phyloP scores from a whole-genome alignment of 306 rosid species.

The Mimosa bimucronata region DNA sequence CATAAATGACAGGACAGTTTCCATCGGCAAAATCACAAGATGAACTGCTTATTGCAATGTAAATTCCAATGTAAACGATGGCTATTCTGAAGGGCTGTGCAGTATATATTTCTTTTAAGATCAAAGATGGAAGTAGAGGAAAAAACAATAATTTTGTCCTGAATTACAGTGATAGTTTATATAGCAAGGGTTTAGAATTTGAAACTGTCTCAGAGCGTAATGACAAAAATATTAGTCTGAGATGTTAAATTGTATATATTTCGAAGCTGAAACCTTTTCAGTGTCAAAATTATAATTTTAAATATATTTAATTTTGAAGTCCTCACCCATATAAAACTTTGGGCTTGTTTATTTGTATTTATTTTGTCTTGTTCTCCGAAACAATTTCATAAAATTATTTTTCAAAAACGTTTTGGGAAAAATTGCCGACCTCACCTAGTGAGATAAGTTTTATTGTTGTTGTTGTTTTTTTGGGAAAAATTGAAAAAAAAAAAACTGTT shows the following conservation, averaged over 20 bases:
- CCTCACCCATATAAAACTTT: too few relatives aligned
- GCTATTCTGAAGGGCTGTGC: neutral
- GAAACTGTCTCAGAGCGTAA: neutral
- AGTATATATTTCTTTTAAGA: neutral
- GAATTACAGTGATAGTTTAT: neutral
- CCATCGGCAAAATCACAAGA: slow-evolving; percentile 49
- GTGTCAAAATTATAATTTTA: neutral
- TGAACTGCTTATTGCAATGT: neutral
- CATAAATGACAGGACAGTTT: neutral
- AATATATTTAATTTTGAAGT: too few relatives aligned
- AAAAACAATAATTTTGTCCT: neutral
- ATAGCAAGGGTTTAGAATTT: neutral
- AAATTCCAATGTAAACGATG: neutral
- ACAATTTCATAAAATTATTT: too few relatives aligned
- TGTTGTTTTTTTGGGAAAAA: too few relatives aligned
- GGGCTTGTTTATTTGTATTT: too few relatives aligned
- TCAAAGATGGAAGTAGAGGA: neutral
- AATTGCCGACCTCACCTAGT: too few relatives aligned
- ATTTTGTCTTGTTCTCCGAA: too few relatives aligned
- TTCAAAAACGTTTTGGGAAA: too few relatives aligned
- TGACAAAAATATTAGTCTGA: neutral
- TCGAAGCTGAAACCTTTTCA: neutral
- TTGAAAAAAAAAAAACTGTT: too few relatives aligned
- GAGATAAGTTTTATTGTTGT: too few relatives aligned
- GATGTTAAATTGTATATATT: neutral